These are phyloP conservation scores for Priceomyces haplophilus DNA, from an alignment of 805 yeast species.

Conservation along the genomic window DNA sequence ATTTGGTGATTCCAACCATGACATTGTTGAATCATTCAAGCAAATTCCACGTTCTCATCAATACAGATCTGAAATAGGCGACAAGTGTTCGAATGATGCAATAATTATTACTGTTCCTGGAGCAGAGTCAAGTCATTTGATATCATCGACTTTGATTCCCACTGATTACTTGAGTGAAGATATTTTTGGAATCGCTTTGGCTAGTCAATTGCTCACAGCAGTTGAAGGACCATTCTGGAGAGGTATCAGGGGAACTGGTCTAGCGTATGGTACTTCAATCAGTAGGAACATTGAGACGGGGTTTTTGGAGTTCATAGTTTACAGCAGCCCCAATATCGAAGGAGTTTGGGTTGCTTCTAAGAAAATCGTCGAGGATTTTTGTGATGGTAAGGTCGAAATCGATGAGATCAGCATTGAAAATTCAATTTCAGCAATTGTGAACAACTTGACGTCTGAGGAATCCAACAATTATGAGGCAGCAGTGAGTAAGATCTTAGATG, in stretches of 20 bases:
- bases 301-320: constrained; percentile 60
- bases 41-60: constrained; percentile 50
- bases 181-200: constrained; percentile 65
- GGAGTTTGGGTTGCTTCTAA: constrained; percentile 63
- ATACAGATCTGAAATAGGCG: constrained; percentile 57
- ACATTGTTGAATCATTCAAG: constrained; percentile 13
- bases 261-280: constrained; percentile 84
- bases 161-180: constrained; percentile 48
- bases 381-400: constrained; percentile 50
- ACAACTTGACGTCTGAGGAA: constrained; percentile 64
- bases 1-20: constrained; percentile 15
- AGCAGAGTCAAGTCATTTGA: constrained; percentile 74
- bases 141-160: constrained; percentile 59
- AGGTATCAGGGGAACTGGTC: constrained; percentile 90
- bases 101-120: constrained; percentile 73
- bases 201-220: constrained; percentile 72
- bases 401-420: constrained; percentile 64
- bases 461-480: constrained; percentile 68
- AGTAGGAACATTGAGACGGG: constrained; percentile 62
- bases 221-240: constrained; percentile 98
- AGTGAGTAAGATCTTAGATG: constrained; percentile 60
- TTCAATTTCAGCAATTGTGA: constrained; percentile 73
- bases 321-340: constrained; percentile 80
- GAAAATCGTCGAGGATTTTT: constrained; percentile 59
- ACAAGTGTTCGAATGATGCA: constrained; percentile 50